Evolutionary conservation across 176 grass and related monocot genomes (phyloP).

Genomic region (Leersia perrieri): DNA sequence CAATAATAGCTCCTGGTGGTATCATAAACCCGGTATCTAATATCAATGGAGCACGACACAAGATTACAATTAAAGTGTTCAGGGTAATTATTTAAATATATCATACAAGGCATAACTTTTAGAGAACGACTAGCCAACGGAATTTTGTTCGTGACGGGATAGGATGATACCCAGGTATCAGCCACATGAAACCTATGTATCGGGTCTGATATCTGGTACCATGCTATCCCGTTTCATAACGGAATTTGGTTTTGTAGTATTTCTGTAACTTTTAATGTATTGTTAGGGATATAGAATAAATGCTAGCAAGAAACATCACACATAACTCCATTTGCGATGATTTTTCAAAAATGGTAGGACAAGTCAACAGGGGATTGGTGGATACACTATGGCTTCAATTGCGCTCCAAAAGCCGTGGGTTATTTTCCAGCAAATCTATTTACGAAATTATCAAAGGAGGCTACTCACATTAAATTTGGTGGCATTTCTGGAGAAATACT

Average conservation of each 20-base stretch:
- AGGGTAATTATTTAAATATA: neutral
- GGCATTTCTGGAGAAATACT: too few species aligned
- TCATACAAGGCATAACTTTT: neutral
- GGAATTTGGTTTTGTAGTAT: too few species aligned
- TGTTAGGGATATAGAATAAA: neutral
- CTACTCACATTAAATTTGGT: neutral
- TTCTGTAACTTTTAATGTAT: too few species aligned
- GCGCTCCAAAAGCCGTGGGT: neutral
- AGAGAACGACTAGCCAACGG: too few species aligned
- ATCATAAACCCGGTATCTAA: neutral
- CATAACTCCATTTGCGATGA: neutral
- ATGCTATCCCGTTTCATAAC: too few species aligned
- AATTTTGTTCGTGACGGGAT: too few species aligned
- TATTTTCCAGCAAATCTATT: neutral
- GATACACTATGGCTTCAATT: neutral
- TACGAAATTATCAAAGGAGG: neutral
- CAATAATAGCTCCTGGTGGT: neutral
- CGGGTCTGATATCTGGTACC: too few species aligned
- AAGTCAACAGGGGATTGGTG: neutral
- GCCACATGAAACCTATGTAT: too few species aligned
- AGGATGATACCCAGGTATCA: too few species aligned
- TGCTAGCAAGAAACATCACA: neutral
- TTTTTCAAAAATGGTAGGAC: neutral
- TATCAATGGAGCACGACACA: neutral
- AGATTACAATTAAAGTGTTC: conserved; percentile 3